phyloP scores from a whole-genome alignment of 148 eudicot species.

The Silene conica region DNA sequence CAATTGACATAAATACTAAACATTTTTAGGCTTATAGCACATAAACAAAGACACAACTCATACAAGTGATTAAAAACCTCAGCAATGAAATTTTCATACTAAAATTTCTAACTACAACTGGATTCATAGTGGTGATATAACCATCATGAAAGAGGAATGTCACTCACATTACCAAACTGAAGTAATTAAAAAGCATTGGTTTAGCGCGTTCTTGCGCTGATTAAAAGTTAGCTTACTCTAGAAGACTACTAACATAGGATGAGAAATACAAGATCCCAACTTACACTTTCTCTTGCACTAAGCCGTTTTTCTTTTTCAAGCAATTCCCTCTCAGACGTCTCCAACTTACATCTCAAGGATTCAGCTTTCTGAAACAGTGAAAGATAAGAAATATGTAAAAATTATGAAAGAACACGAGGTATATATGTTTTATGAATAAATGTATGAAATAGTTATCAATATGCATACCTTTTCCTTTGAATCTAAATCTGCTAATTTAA shows the following conservation, averaged over 20 bases:
- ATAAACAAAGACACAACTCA: no score
- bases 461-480: slow-evolving; percentile 60
- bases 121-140: no score
- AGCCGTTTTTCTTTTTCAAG: slow-evolving; percentile 58
- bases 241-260: background rate
- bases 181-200: background rate
- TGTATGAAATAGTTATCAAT: slow-evolving; percentile 5
- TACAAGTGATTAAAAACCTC: slow-evolving; percentile 1
- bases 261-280: slow-evolving; percentile 21
- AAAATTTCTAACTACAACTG: background rate
- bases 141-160: background rate
- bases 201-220: background rate
- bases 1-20: background rate
- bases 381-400: background rate
- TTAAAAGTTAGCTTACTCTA: background rate
- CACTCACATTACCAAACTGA: background rate
- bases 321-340: slow-evolving; percentile 58
- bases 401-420: background rate
- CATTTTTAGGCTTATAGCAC: background rate
- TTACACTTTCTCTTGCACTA: slow-evolving; percentile 64
- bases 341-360: slow-evolving; percentile 42
- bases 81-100: background rate
- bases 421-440: background rate
- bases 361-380: slow-evolving; percentile 58
- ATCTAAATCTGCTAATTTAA: slow-evolving; percentile 42